Evolutionary conservation across 1,139 yeast species (phyloP), one percentile per base, ranked within the genome.

Genomic region (Pichia sp.): DNA sequence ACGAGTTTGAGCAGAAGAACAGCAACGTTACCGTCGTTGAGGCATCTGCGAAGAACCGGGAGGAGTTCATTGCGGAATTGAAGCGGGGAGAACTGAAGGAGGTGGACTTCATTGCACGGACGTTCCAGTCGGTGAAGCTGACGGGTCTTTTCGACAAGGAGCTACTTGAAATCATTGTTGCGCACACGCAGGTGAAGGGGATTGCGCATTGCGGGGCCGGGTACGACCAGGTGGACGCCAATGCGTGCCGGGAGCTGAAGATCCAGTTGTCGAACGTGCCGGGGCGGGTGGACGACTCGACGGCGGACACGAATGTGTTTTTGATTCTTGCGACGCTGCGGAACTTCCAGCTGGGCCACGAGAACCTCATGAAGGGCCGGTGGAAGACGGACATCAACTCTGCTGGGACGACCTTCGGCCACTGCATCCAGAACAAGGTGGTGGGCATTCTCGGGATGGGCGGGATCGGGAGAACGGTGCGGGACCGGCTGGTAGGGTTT

Each of bases 131-230:
- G 51, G 68, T 73, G 15, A 56, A 57, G 16, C 65, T 69, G 56
- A 86, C 93, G 1, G 98, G 97, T 2, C 71, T 84, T 52, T 84
- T 89, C 64, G 96, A 90, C 67, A 81, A 76, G 50, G 96, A 90
- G 62, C 70, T 92, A 60, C 78, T 85, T 26, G 64, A 70, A 13
- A 71, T 72, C 34, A 72, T 93, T 56, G 95, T 95, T 1, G 42
- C 49, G 31, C 41, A 59, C 49, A 59, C 74, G 1, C 67, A 83
- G 0, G 77, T 90, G 36, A 79, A 81, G 62, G 78, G 82, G 13
- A 76, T 93, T 23, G 77, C 87, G 62, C 96, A 90, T 70, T 78
- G 81, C 62, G 97, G 97, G 54, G 98, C 98, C 1, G 98, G 99
- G 4, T 93, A 93, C 69, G 98, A 93, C 68, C 90, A 85, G 69